These are phyloP conservation scores for Lolium perenne DNA, from an alignment of 176 grass and related monocot species.

Conservation along the genomic window DNA sequence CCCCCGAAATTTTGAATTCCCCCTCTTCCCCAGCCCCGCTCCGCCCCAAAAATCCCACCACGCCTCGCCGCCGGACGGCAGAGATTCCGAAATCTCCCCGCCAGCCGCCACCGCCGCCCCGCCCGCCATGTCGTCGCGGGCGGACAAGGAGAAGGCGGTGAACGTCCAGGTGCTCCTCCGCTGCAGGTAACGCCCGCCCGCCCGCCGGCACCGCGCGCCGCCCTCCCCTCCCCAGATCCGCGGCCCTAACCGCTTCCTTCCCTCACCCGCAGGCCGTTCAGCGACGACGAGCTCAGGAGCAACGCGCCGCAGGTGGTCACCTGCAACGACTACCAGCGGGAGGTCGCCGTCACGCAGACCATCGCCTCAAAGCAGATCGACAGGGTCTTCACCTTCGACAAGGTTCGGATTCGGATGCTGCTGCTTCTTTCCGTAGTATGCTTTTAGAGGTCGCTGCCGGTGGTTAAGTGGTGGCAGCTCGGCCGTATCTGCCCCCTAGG, in stretches of 20 bases:
- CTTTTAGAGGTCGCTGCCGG: not conserved
- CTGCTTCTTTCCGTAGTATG: not conserved
- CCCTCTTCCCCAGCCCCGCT: not conserved
- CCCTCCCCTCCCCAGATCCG: constrained; percentile 31
- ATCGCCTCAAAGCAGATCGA: constrained; percentile 92
- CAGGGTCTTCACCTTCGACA: constrained; percentile 94
- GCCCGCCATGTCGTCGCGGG: constrained; percentile 76
- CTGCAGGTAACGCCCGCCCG: constrained; percentile 68
- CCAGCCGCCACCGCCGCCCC: constrained; percentile 26
- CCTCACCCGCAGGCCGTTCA: constrained; percentile 65
- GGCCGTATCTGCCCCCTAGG: not conserved
- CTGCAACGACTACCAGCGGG: constrained; percentile 93
- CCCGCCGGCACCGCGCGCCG: not conserved
- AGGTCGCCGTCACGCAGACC: constrained; percentile 84
- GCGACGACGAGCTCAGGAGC: constrained; percentile 75
- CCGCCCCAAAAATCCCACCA: constrained; percentile 8
- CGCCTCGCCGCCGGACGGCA: not conserved
- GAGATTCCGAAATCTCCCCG: not conserved
- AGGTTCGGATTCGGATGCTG: constrained; percentile 44
- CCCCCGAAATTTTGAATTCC: constrained; percentile 13
- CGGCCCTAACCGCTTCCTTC: not conserved
- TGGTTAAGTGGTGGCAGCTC: not conserved
- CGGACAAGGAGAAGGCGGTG: constrained; percentile 95
- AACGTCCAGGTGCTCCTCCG: constrained; percentile 98
- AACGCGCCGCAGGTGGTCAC: constrained; percentile 96